Conservation (phyloP, 2,329 filamentous ascomycete species). For the Penicillium expansum region DNA sequence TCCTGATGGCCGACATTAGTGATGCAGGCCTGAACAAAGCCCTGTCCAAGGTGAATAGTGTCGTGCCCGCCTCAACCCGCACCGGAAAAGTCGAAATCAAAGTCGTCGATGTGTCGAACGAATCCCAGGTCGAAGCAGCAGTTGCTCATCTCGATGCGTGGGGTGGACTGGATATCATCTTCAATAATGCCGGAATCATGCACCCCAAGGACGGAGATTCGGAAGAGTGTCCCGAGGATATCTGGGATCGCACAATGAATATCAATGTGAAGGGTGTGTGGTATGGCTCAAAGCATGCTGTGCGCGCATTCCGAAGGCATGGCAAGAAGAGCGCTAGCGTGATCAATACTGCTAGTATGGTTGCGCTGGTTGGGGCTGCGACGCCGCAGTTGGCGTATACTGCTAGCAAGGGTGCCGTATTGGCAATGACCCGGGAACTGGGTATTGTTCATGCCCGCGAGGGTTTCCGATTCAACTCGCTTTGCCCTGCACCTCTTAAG, state of each 20-base stretch:
- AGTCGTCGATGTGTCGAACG: conserved; percentile 73
- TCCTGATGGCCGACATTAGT: conserved; percentile 84
- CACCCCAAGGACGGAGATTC: conserved; percentile 78
- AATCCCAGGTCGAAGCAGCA: conserved; percentile 71
- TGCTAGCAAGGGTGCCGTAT: conserved; percentile 86
- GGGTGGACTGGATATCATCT: conserved; percentile 87
- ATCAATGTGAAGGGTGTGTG: conserved; percentile 98
- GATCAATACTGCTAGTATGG: conserved; percentile 89
- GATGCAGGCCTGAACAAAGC: conserved; percentile 74
- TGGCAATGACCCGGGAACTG: conserved; percentile 84
- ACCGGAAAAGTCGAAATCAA: conserved; percentile 19
- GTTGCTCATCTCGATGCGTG: conserved; percentile 74
- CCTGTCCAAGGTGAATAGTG: conserved; percentile 68
- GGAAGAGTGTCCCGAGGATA: conserved; percentile 77
- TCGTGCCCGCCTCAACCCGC: conserved; percentile 55
- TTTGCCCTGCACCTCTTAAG: conserved; percentile 90
- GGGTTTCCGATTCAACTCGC: conserved; percentile 82
- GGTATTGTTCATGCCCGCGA: conserved; percentile 90
- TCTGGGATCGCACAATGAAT: conserved; percentile 90
- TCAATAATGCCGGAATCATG: conserved; percentile 99
- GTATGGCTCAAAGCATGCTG: conserved; percentile 90
- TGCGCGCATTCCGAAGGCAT: conserved; percentile 75
- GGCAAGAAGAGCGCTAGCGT: conserved; percentile 76
- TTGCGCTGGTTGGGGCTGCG: conserved; percentile 80
- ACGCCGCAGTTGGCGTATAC: conserved; percentile 92